These are phyloP conservation scores for Coriaria nepalensis DNA, from an alignment of 306 rosid species.

Conservation along the genomic window DNA sequence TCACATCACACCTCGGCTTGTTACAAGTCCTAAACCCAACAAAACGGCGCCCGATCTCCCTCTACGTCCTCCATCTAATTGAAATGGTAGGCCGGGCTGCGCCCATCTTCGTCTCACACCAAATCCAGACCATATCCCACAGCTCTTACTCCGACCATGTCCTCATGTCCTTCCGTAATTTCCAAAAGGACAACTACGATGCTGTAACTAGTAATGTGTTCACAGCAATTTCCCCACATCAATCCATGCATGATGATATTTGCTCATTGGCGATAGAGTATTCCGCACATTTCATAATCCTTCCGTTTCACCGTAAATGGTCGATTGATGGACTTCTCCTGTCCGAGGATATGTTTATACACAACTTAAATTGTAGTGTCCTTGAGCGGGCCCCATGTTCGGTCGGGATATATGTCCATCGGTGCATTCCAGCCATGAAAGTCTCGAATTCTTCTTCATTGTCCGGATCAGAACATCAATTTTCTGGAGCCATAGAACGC, in stretches of 20 bases:
- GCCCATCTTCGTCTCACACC: not conserved
- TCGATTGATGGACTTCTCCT: slow-evolving; percentile 22
- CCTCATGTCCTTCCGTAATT: slow-evolving; percentile 24
- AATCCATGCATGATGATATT: slow-evolving; percentile 40
- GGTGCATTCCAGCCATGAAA: slow-evolving; percentile 5
- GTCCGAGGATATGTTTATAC: slow-evolving; percentile 21
- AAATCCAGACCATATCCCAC: no score
- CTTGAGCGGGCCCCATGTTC: slow-evolving; percentile 43
- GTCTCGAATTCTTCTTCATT: not conserved
- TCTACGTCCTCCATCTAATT: no score
- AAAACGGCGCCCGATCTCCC: no score
- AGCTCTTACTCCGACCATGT: slow-evolving; percentile 31
- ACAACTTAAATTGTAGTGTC: slow-evolving; percentile 25
- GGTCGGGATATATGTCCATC: slow-evolving; percentile 28
- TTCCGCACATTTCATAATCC: slow-evolving; percentile 26
- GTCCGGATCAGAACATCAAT: not conserved
- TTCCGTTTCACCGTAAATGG: slow-evolving; percentile 47
- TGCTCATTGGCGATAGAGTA: slow-evolving; percentile 38
- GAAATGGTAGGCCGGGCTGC: no score
- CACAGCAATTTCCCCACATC: slow-evolving; percentile 36
- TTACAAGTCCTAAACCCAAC: no score
- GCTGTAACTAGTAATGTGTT: slow-evolving; percentile 12
- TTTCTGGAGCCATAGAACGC: not conserved
- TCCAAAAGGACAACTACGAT: slow-evolving; percentile 13
- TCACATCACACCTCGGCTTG: no score